Evolutionary conservation across 2,329 filamentous ascomycete species (phyloP).

Genomic region (Hymenoscyphus repandus): DNA sequence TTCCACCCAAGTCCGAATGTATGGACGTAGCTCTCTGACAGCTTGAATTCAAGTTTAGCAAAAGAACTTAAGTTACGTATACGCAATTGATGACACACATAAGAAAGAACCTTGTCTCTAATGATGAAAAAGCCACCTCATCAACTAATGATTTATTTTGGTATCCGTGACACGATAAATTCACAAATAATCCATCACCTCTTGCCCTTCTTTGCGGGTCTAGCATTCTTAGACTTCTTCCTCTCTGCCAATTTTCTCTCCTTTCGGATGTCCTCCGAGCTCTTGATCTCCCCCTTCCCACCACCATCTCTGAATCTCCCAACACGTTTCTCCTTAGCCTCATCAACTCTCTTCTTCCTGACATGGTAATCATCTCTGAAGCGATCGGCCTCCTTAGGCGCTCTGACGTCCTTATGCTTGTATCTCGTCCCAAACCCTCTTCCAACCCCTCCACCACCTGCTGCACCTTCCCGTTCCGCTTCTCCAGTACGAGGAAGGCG

Average conservation of each 20-base stretch:
- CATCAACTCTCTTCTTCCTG: constrained; percentile 83
- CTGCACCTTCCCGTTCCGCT: constrained; percentile 50
- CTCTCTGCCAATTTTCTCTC: constrained; percentile 71
- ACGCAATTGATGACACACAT: too few species aligned
- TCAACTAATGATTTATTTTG: too few species aligned
- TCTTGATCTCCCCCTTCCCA: constrained; percentile 75
- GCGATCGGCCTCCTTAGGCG: constrained; percentile 91
- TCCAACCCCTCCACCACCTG: constrained; percentile 29
- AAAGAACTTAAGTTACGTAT: too few species aligned
- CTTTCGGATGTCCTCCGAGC: constrained; percentile 78
- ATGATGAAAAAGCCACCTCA: too few species aligned
- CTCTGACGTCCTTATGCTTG: constrained; percentile 81
- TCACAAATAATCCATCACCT: constrained; percentile 11
- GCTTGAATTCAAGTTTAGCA: too few species aligned
- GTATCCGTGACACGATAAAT: too few species aligned
- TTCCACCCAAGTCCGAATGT: too few species aligned
- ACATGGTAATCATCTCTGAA: constrained; percentile 85
- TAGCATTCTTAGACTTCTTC: constrained; percentile 80
- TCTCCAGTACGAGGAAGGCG: constrained; percentile 80
- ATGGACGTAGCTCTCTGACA: too few species aligned
- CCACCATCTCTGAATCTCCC: constrained; percentile 68
- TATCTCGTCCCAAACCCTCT: constrained; percentile 52
- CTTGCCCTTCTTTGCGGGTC: constrained; percentile 59
- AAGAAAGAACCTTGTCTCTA: too few species aligned
- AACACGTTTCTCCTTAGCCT: constrained; percentile 78